A percentile compares a stretch with the other conserved stretches of the same genome.
Evolutionary conservation across 2,329 filamentous ascomycete genomes (phyloP).

Genomic region (Aspergillus sp.): DNA sequence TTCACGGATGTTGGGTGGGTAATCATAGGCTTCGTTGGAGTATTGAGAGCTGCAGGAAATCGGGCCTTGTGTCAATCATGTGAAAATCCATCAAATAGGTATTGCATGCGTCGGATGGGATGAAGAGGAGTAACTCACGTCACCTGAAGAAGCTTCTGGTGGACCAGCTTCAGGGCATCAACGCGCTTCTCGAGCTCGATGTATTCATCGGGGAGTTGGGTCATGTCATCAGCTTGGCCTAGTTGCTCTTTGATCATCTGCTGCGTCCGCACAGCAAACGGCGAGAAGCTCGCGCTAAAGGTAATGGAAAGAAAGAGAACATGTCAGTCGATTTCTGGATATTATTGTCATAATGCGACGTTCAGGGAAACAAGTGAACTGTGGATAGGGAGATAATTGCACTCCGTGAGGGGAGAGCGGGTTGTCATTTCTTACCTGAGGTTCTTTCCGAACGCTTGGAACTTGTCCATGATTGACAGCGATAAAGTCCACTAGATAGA

Average conservation of each 20-base stretch:
- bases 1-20: constrained; percentile 96
- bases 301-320: constrained; percentile 39
- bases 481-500: background rate
- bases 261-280: constrained; percentile 88
- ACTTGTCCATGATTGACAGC: constrained; percentile 57
- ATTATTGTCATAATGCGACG: constrained; percentile 1
- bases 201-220: constrained; percentile 93
- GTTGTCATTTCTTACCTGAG: constrained; percentile 50
- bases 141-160: constrained; percentile 94
- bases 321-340: constrained; percentile 16
- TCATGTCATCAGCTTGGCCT: constrained; percentile 94
- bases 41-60: constrained; percentile 70
- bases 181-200: constrained; percentile 98
- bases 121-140: constrained; percentile 61
- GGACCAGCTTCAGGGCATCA: constrained; percentile 92
- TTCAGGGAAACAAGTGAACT: background rate
- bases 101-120: background rate
- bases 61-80: background rate
- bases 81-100: background rate
- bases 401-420: constrained; percentile 5
- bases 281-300: constrained; percentile 77
- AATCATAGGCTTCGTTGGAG: constrained; percentile 81
- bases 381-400: constrained; percentile 4
- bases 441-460: constrained; percentile 67
- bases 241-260: constrained; percentile 98